Base-by-base conservation (phyloP, 2,329 filamentous ascomycete species). In the Lasiodiplodia citricola region DNA sequence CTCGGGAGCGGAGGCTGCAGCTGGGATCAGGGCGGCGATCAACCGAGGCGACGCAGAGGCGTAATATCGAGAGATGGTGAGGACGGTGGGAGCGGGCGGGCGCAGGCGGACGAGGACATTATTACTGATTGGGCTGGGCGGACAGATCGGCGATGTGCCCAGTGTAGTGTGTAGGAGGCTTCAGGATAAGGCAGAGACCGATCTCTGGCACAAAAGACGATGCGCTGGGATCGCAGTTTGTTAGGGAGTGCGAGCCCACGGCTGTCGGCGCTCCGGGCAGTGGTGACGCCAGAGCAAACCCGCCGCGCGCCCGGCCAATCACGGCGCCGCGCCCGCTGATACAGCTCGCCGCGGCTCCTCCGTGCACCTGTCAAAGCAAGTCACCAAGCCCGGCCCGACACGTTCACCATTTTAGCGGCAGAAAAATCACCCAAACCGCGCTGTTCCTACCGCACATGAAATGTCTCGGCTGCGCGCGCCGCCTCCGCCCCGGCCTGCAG, bases 131-230 rank as follows among this genome's bases (percentile, higher is more conserved):
- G 60, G 60, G 60, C 35, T 41, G 35, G 54, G 38, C n/a, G 25
- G 55, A 5, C 50, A 37, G 65, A 67, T 67, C 65, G 65, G 65
- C 65, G 65, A 67, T 67, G 44, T 35, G 38, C 41, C 31, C 41
- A n/a, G 65, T 44, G 65, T 28, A 67, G 65, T 31, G 55, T 60
- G 65, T 18, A 67, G 47, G 60, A 64, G 28, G 47, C 47, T 64
- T 64, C 60, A 52, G n/a, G n/a, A 28, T 18, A 23, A 31, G 60
- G 60, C 60, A 52, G 47, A 64, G 38, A 31, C 56, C 65, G 65
- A 67, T 67, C 65, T 44, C 65, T 31, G 44, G 65, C 55, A 41
- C 65, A 58, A 57, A 60, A 38, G 54, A 67, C 54, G 65, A 67
- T 50, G 54, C 41, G 44, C 41, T 60, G 65, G 28, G 65, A 67